Evolutionary conservation across 2,329 filamentous ascomycete species (phyloP).

Genomic region (Ophiostoma perfectum): DNA sequence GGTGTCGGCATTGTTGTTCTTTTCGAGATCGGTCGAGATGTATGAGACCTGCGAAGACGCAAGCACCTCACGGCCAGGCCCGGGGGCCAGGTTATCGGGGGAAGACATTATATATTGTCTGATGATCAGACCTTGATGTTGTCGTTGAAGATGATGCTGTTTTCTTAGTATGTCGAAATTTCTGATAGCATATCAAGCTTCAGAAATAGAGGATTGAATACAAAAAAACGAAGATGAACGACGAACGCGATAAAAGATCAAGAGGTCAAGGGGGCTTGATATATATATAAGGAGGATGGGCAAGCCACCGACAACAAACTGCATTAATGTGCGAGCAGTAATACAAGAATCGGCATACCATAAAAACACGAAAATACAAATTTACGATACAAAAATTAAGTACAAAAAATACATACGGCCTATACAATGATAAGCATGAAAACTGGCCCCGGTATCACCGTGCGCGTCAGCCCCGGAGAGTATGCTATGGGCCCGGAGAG

Average conservation of each 20-base stretch:
- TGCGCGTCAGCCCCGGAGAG: not conserved
- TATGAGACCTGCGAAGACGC: constrained; percentile 23
- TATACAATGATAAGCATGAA: not conserved
- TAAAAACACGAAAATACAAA: not conserved
- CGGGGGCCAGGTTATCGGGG: not conserved
- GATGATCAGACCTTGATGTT: not conserved
- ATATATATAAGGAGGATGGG: no score
- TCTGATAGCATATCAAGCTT: not conserved
- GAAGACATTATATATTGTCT: not conserved
- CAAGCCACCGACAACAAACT: not conserved
- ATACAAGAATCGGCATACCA: not conserved
- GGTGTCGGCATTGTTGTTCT: constrained; percentile 19
- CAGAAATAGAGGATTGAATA: no score
- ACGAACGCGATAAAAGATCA: no score
- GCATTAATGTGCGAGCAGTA: not conserved
- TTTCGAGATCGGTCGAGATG: constrained; percentile 22
- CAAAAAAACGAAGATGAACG: no score
- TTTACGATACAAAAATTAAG: not conserved
- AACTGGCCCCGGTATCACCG: not conserved
- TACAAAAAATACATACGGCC: not conserved
- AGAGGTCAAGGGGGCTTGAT: no score
- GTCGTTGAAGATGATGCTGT: not conserved
- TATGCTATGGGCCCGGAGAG: constrained; percentile 4
- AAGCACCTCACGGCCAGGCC: constrained; percentile 10
- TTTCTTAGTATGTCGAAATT: no score